A percentile compares a stretch with the other conserved stretches of the same genome.
phyloP scores from a whole-genome alignment of 805 yeast genomes.

The Phaffomyces antillensis region DNA sequence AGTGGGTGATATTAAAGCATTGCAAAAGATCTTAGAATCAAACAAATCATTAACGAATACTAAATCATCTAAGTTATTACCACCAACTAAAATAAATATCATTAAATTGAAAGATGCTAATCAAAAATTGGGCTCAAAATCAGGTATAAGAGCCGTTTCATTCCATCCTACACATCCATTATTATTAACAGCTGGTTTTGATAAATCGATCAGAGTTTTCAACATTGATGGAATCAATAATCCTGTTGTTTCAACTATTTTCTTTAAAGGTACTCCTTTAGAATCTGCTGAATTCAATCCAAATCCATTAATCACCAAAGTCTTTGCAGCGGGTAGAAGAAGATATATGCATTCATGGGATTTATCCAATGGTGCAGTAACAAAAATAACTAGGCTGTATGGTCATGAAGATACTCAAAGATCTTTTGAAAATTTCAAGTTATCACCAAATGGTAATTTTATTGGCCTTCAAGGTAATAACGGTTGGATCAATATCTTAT shows the following conservation, averaged over 20 bases:
- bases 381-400: conserved; percentile 81
- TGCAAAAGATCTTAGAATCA: conserved; percentile 30
- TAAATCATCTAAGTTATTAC: conserved; percentile 45
- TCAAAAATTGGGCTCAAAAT: conserved; percentile 52
- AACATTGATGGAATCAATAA: conserved; percentile 87
- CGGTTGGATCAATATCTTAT: conserved; percentile 86
- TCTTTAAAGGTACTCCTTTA: conserved; percentile 72
- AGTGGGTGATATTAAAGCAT: conserved; percentile 34
- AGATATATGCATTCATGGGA: conserved; percentile 92
- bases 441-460: conserved; percentile 65
- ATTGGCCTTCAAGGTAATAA: conserved; percentile 75
- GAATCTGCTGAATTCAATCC: conserved; percentile 64
- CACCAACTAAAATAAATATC: conserved; percentile 66
- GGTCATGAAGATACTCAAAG: conserved; percentile 85
- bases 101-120: conserved; percentile 86
- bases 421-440: conserved; percentile 79
- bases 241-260: conserved; percentile 74
- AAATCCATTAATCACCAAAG: conserved; percentile 35
- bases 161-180: conserved; percentile 86
- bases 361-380: conserved; percentile 62
- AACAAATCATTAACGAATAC: conserved; percentile 34
- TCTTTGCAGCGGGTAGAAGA: conserved; percentile 88
- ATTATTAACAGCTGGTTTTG: conserved; percentile 87
- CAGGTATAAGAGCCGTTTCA: conserved; percentile 78
- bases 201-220: conserved; percentile 76